Evolutionary conservation across 1,284 basidiomycete species (phyloP).

Genomic region (Cutaneotrichosporon sp.): DNA sequence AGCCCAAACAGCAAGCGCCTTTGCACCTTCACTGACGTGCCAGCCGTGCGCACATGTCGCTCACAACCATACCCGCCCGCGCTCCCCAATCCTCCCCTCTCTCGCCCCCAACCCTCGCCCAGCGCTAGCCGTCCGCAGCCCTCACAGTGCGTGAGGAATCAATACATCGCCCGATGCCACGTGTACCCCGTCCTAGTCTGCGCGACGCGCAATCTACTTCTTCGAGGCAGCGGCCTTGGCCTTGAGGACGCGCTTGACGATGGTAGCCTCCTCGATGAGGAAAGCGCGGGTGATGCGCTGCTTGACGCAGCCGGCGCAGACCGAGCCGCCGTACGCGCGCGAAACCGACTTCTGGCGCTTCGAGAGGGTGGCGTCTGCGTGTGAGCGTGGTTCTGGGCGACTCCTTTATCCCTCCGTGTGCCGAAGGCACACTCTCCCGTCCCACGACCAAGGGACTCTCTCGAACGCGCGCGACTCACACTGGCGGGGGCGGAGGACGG

Average conservation of each 20-base stretch:
- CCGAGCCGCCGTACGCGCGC: conserved; percentile 92
- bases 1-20: no score
- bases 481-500: conserved; percentile 87
- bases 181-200: conserved; percentile 15
- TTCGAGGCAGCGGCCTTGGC: conserved; percentile 58
- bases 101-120: not conserved
- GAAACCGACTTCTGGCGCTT: conserved; percentile 94
- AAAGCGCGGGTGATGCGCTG: conserved; percentile 96
- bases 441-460: not conserved
- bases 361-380: conserved; percentile 75
- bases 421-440: no score
- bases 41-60: not conserved
- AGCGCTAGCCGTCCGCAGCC: not conserved
- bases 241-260: conserved; percentile 99
- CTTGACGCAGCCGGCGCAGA: conserved; percentile 89
- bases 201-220: conserved; percentile 45
- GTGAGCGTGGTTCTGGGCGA: not conserved
- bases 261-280: conserved; percentile 99
- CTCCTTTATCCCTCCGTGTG: not conserved
- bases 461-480: conserved; percentile 51
- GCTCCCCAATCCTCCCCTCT: not conserved
- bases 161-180: conserved; percentile 32
- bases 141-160: conserved; percentile 24
- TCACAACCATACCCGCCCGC: not conserved
- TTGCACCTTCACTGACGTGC: no score